A percentile compares a stretch with the other conserved stretches of the same genome.
phyloP scores from a whole-genome alignment of 2,329 filamentous ascomycete species.

The Erysiphe pulchra region DNA sequence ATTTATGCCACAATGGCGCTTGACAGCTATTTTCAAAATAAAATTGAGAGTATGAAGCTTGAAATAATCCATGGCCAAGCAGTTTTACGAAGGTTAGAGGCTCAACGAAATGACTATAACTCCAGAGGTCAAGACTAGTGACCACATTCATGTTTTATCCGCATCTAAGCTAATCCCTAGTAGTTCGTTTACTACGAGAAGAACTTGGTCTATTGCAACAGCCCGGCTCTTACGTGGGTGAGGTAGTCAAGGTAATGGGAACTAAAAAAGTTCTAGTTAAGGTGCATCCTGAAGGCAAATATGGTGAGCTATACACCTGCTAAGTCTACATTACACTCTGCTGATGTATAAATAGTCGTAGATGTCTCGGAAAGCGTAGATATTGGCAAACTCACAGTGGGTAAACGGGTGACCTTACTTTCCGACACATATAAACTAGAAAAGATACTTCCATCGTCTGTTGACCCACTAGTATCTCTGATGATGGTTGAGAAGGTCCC shows the following conservation, averaged over 20 bases:
- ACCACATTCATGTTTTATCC: slow-evolving; percentile 1
- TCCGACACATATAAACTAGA: slow-evolving; percentile 98
- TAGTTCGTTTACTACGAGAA: slow-evolving; percentile 73
- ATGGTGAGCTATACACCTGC: slow-evolving; percentile 33
- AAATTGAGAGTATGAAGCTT: slow-evolving; percentile 99
- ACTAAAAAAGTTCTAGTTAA: slow-evolving; percentile 99
- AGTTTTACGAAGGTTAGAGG: slow-evolving; percentile 78
- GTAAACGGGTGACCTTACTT: slow-evolving; percentile 88
- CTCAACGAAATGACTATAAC: slow-evolving; percentile 98
- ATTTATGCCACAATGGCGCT: slow-evolving; percentile 46
- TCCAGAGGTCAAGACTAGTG: slow-evolving; percentile 29
- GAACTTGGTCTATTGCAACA: slow-evolving; percentile 91
- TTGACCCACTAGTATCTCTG: slow-evolving; percentile 91
- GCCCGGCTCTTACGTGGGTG: slow-evolving; percentile 90
- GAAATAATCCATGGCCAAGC: slow-evolving; percentile 98
- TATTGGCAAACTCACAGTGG: slow-evolving; percentile 80
- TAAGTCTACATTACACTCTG: too few relatives aligned
- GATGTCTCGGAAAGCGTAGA: slow-evolving; percentile 89
- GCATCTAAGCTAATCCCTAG: not conserved
- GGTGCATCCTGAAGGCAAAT: slow-evolving; percentile 98
- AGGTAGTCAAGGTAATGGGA: slow-evolving; percentile 99
- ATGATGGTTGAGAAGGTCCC: slow-evolving; percentile 99
- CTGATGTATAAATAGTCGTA: slow-evolving; percentile 37
- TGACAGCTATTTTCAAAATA: slow-evolving; percentile 98
- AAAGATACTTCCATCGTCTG: slow-evolving; percentile 92